phyloP scores from a whole-genome alignment of 257 asterid genomes.

The Fraxinus americana region DNA sequence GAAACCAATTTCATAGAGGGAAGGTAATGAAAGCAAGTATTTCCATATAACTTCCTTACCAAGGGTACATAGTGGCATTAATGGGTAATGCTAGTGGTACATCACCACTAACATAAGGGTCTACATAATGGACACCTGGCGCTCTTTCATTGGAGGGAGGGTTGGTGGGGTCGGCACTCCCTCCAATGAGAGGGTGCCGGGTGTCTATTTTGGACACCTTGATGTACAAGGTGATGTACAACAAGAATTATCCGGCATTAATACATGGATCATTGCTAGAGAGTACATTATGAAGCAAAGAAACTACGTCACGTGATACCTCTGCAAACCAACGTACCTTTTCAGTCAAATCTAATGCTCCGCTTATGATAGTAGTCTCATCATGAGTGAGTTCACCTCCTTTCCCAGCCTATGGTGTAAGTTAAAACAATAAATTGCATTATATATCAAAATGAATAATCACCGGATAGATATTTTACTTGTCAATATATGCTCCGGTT shows the following conservation, averaged over 20 bases:
- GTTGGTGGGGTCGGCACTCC: too few relatives aligned
- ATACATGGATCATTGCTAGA: background rate
- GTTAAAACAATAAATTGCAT: slow-evolving; percentile 2
- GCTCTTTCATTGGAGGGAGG: too few relatives aligned
- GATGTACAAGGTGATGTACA: too few relatives aligned
- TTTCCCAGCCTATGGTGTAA: slow-evolving; percentile 77
- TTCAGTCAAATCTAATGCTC: slow-evolving; percentile 96
- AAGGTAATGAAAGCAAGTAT: background rate
- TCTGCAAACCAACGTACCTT: slow-evolving; percentile 53
- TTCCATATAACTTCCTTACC: slow-evolving; percentile 1
- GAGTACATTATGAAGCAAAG: background rate
- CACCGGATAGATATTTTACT: background rate
- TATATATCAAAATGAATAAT: background rate
- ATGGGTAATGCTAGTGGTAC: too few relatives aligned
- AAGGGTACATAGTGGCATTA: background rate
- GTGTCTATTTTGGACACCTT: too few relatives aligned
- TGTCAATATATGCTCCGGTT: background rate
- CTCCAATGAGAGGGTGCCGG: too few relatives aligned
- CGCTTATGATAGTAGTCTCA: slow-evolving; percentile 92
- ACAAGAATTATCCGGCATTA: background rate
- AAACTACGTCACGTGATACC: background rate
- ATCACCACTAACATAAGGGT: too few relatives aligned
- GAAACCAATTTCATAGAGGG: background rate
- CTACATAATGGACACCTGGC: too few relatives aligned
- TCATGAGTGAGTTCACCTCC: slow-evolving; percentile 96